Base-by-base conservation (phyloP, 768 basidiomycete genomes). In the Amanita polypyramis region DNA sequence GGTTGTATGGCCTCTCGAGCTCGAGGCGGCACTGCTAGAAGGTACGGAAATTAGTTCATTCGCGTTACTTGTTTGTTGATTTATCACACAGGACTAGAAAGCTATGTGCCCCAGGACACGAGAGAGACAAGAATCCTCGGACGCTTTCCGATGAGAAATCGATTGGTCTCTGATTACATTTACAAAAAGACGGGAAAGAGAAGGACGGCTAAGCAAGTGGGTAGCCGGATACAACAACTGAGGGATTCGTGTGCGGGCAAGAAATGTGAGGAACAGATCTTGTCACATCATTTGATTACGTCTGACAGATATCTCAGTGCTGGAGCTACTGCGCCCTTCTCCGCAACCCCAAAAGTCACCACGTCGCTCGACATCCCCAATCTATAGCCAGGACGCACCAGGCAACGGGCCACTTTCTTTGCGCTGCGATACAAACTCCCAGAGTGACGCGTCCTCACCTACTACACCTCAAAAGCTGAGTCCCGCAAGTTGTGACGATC, bases 101-200 rank as follows among this genome's bases (percentile, higher is more conserved):
- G 73, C 36, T 88, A 87, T 56, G 72, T 76, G 47, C 85, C 84
- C 25, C 77, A 80, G 52, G 80, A 85, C 56, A 81, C 80, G 12
- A 68, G 82, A 60, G 82, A 85, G 58, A 82, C 83, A 34, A 70
- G 81, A 47, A 74, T 82, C 14, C 73, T 87, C 2, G 83, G 83
- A 19, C 75, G 85, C 43, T 86, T 82, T 58, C 85, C 85, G 32
- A 77, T 83, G 73, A 72, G 85, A 49, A 88, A 88, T 63, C 74
- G 80, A 40, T 88, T 86, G 63, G 83, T 87, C 52, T 83, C 85
- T 44, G 82, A 88, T 54, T 80, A 82, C 64, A 86, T 88, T 58
- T 77, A 69, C 58, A 68, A 70, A 30, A 74, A 72, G 52, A 88
- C 85, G 0, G 82, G 85, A 19, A 79, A 81, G 60, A 69, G 73